A percentile compares a stretch with the other conserved stretches of the same genome.
Evolutionary conservation across 139 green algal genomes (phyloP).

Genomic region (Ulvella scutata): DNA sequence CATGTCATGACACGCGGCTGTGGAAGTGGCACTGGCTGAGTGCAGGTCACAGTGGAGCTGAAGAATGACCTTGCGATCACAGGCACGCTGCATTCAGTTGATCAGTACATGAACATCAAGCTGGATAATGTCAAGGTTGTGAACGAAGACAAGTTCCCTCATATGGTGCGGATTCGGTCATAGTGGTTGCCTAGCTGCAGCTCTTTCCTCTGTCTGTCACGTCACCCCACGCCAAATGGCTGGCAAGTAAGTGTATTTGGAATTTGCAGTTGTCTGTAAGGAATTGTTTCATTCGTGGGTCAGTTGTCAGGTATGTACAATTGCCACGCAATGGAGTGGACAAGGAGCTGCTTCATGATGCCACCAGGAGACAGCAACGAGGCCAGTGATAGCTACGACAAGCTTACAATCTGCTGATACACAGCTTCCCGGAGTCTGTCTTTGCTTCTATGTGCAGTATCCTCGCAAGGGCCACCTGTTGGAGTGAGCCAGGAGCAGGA

Average conservation of each 20-base stretch:
- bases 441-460: too few relatives aligned
- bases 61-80: constrained; percentile 97
- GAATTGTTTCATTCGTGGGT: constrained; percentile 96
- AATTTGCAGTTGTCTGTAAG: constrained; percentile 69
- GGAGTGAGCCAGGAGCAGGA: too few relatives aligned
- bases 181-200: too few relatives aligned
- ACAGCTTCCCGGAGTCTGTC: too few relatives aligned
- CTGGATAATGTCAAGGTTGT: constrained; percentile 75
- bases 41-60: constrained; percentile 90
- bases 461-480: too few relatives aligned
- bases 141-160: constrained; percentile 83
- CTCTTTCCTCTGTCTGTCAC: too few relatives aligned
- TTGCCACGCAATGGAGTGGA: constrained; percentile 82
- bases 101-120: constrained; percentile 99
- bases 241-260: not conserved
- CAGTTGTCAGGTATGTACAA: constrained; percentile 92
- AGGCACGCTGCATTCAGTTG: constrained; percentile 87
- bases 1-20: too few relatives aligned
- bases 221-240: too few relatives aligned
- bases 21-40: not conserved
- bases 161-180: constrained; percentile 80
- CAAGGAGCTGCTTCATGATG: constrained; percentile 92
- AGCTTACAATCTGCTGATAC: too few relatives aligned
- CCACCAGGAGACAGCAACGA: constrained; percentile 77
- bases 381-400: constrained; percentile 13